phyloP scores from a whole-genome alignment of 768 basidiomycete genomes.

The Leucosporidium scottii region DNA sequence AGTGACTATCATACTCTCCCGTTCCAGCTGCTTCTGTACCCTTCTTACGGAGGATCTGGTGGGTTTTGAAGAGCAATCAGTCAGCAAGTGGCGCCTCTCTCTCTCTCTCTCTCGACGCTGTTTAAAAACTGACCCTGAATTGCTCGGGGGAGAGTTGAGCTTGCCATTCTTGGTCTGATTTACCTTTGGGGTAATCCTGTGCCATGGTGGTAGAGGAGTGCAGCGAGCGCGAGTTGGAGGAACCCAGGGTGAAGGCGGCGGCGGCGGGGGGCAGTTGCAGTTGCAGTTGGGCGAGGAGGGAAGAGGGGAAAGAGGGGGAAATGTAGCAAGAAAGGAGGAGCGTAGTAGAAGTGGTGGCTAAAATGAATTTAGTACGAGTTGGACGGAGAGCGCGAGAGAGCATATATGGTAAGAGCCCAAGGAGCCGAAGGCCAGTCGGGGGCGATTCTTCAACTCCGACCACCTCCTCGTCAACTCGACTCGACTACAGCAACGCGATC shows the following conservation, averaged over 20 bases:
- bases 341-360: constrained; percentile 4
- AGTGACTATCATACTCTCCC: constrained; percentile 35
- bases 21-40: constrained; percentile 34
- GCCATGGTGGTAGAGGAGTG: not conserved
- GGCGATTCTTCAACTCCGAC: not conserved
- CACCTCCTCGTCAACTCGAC: not conserved
- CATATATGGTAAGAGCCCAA: not conserved
- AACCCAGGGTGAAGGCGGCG: constrained; percentile 4
- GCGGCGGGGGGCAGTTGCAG: too few species aligned
- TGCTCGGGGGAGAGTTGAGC: constrained; percentile 30
- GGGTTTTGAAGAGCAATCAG: too few species aligned
- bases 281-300: not conserved
- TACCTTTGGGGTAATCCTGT: not conserved
- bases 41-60: constrained; percentile 33
- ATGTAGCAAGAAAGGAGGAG: constrained; percentile 3
- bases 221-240: not conserved
- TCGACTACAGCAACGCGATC: not conserved
- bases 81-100: not conserved
- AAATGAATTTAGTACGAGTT: not conserved
- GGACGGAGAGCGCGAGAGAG: constrained; percentile 3
- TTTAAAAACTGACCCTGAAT: constrained; percentile 29
- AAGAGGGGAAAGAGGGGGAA: not conserved
- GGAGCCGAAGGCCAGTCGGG: not conserved
- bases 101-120: not conserved
- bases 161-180: constrained; percentile 31